Evolutionary conservation across 768 basidiomycete genomes (phyloP), one percentile per base, ranked within the genome.

Genomic region (Suillus cothurnatus): DNA sequence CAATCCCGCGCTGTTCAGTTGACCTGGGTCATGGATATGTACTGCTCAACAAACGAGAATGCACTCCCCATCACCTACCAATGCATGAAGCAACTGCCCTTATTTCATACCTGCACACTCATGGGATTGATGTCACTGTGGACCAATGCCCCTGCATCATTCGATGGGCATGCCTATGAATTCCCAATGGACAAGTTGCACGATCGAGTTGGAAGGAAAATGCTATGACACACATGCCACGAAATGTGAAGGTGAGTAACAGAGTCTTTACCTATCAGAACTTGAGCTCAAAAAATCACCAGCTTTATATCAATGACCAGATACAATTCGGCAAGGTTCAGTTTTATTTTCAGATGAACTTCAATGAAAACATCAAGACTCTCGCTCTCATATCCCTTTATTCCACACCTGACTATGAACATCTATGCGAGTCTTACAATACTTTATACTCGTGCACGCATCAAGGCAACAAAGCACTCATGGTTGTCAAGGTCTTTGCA

Each of bases 361-460:
- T 49, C n/a, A 55, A 57, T 31, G 26, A 32, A n/a, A 11, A 12
- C 1, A 8, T 56, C 23, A 39, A 60, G 5, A 49, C 47, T n/a
- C 61, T 75, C 19, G 73, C 73, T 8, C 21, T 77, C 6, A 52
- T 75, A 7, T 73, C 72, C 0, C 19, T 72, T 0, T 77, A 67
- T 61, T 69, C 71, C 2, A 47, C 32, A 4, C 74, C 75, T 1
- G 64, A 76, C 32, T 23, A 36, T 0, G n/a, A 61, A 0, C 47
- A 75, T 17, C 62, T 70, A 1, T 2, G 32, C 0, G 28, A 28
- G 8, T 68, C 50, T 1, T 59, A 45, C 21, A n/a, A 61, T 19
- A 57, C 61, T 0, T 49, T 66, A 8, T 66, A 34, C 36, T 66
- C 61, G 2, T 66, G 65, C 58, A 62, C 39, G 15, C 39, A 66